A percentile compares a stretch with the other conserved stretches of the same genome.
These are phyloP conservation scores for Pisolithus marmoratus DNA, from an alignment of 768 basidiomycete genomes.

Conservation along the genomic window DNA sequence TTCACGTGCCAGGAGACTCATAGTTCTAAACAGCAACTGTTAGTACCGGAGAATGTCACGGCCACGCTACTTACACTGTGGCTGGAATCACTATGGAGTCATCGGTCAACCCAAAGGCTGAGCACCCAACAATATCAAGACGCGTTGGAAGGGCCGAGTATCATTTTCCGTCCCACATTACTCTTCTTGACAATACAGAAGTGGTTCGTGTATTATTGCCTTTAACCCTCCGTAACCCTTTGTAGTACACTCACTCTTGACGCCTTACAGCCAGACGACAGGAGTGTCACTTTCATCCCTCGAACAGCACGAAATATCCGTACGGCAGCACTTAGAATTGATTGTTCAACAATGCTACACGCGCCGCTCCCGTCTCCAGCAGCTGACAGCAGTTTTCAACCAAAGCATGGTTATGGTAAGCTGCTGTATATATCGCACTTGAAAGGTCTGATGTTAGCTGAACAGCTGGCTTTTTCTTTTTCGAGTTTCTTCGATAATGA, in stretches of 20 bases:
- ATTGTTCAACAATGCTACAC: conserved; percentile 35
- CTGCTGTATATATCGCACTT: not conserved
- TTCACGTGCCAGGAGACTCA: not conserved
- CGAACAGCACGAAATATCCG: conserved; percentile 30
- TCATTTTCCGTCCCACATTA: conserved; percentile 41
- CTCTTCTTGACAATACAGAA: conserved; percentile 32
- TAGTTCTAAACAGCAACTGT: not conserved
- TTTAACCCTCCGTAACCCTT: not conserved
- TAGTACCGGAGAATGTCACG: conserved; percentile 30
- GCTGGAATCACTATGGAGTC: conserved; percentile 47
- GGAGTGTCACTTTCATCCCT: conserved; percentile 37
- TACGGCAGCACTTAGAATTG: conserved; percentile 36
- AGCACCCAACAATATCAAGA: conserved; percentile 12
- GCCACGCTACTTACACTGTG: conserved; percentile 39
- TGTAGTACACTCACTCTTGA: not conserved
- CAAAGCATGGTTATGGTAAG: conserved; percentile 40
- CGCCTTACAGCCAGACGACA: conserved; percentile 34
- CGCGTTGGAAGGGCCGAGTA: conserved; percentile 27
- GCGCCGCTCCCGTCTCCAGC: conserved; percentile 33
- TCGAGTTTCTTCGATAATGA: conserved; percentile 30
- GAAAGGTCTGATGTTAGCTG: conserved; percentile 4
- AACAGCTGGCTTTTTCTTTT: conserved; percentile 44
- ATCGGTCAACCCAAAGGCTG: conserved; percentile 5
- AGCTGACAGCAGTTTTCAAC: conserved; percentile 37
- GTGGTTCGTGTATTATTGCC: conserved; percentile 31